Base-by-base conservation (phyloP, 2,329 filamentous ascomycete species). In the Stagonosporopsis cucurbitacearum region DNA sequence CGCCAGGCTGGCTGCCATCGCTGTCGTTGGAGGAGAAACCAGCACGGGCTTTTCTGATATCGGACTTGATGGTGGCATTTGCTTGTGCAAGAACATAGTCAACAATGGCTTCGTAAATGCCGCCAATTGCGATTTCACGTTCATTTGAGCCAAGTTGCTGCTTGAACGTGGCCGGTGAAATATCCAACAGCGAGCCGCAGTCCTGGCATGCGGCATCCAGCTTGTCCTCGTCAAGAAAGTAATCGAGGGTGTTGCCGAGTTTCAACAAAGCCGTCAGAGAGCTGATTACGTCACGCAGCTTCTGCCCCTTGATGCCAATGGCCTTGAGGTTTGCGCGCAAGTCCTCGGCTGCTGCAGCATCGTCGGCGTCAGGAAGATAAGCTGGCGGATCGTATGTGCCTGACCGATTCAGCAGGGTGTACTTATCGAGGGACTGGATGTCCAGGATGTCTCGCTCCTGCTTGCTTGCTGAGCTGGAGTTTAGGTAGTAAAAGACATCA, bases 401-500 rank as follows among this genome's bases (percentile, higher is more conserved):
- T 2, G 94, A 96, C 66, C 87, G 88, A 59, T 90, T 87, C 17
- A 99, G 82, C 1, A 99, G 80, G 6, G 86, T 78, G 74, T 98
- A 99, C 39, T 85, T 82, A 4, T 90, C 89, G 2, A 91, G 86
- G 8, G 87, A 82, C 76, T 92, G 90, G 26, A 99, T 83, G 23
- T 89, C 87, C 13, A 99, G 80, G 58, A 93, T 96, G 72, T 98
- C 94, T 52, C 92, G 84, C 78, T 99, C 95, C 1, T 92, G 88
- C 4, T 89, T 87, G 1, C 91, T 95, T 0, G 95, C 96, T 0
- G 91, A 90, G n/a, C 90, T 92, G 0, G 93, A 96, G 37, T 98
- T 83, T 0, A 99, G 86, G 69, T 97, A 98, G 79, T 99, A 98
- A 72, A 99, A 98, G 45, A 96, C 95, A 71, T 99, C 94, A 66